Conservation (phyloP, 805 yeast species). For the Saccharomycopsis oosterbeekiorum region DNA sequence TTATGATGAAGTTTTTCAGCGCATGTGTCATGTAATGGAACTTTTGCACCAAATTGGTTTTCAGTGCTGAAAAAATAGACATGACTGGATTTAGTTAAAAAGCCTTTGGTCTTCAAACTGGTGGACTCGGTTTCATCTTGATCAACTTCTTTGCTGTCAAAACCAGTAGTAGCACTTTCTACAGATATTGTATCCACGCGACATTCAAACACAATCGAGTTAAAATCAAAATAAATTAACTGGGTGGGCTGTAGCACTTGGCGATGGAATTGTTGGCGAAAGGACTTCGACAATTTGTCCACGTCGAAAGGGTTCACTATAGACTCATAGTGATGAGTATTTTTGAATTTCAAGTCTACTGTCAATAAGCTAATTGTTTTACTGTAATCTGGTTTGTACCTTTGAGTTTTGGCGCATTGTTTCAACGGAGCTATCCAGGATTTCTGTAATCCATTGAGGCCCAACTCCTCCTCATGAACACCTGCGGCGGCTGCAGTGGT, state of each 20-base stretch:
- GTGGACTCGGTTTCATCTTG: neutral
- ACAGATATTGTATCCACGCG: neutral
- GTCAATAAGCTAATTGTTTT: neutral
- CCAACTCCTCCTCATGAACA: neutral
- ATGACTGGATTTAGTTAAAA: neutral
- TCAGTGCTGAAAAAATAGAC: neutral
- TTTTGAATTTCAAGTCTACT: neutral
- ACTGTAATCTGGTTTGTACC: neutral
- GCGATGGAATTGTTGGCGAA: neutral
- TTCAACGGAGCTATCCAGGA: neutral
- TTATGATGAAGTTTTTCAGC: neutral
- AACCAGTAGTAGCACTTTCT: neutral
- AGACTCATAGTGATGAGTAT: neutral
- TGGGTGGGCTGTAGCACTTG: neutral
- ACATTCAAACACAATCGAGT: neutral
- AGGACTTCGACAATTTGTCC: neutral
- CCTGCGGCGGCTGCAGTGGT: neutral
- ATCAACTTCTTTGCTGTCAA: neutral
- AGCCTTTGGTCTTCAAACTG: neutral
- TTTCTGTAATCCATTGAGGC: neutral
- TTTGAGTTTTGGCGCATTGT: neutral
- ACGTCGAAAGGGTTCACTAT: neutral
- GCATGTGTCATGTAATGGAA: neutral
- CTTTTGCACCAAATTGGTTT: neutral
- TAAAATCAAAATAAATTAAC: neutral